phyloP scores from a whole-genome alignment of 768 basidiomycete genomes.

The Mycena rosella region DNA sequence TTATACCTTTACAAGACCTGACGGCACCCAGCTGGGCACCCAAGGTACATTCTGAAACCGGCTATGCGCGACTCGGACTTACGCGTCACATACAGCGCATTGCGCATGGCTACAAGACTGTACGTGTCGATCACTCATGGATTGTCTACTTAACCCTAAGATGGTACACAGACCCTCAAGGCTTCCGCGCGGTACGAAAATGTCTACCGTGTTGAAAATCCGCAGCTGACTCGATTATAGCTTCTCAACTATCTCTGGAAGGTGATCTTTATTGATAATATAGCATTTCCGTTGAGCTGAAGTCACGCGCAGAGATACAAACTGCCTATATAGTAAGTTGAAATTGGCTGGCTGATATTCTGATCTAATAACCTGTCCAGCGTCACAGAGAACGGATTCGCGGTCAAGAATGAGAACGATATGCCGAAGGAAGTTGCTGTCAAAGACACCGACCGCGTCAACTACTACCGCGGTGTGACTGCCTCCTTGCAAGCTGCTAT shows the following conservation, averaged over 20 bases:
- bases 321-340: conserved; percentile 66
- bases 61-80: neutral
- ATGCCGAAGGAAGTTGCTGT: conserved; percentile 67
- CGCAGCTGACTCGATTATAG: conserved; percentile 41
- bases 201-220: neutral
- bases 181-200: conserved; percentile 69
- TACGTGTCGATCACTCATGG: conserved; percentile 45
- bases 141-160: conserved; percentile 9
- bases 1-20: conserved; percentile 72
- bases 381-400: conserved; percentile 83
- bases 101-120: conserved; percentile 78
- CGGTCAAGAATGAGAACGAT: conserved; percentile 72
- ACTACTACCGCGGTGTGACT: conserved; percentile 75
- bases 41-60: conserved; percentile 55
- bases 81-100: conserved; percentile 55
- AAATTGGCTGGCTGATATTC: neutral
- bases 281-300: neutral
- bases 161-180: conserved; percentile 61
- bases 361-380: conserved; percentile 45
- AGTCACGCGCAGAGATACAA: conserved; percentile 31
- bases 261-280: conserved; percentile 46
- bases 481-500: conserved; percentile 68
- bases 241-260: conserved; percentile 80
- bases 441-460: conserved; percentile 71
- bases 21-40: conserved; percentile 73